These are phyloP conservation scores for Geosmithia morbida DNA, from an alignment of 2,329 filamentous ascomycete genomes.

Conservation along the genomic window DNA sequence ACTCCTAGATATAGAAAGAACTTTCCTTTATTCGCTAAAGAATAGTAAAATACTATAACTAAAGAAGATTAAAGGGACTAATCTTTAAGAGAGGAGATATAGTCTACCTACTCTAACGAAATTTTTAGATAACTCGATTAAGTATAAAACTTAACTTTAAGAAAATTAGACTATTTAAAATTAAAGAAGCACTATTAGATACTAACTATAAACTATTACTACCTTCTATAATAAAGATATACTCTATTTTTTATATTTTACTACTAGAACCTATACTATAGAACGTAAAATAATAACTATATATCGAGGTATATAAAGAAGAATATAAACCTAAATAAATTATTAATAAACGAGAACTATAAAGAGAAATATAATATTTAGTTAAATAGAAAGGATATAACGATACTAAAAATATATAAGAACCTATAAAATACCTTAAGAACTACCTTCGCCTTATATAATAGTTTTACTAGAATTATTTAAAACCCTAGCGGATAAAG, in stretches of 20 bases:
- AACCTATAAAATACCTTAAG: no score
- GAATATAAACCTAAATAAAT: conserved; percentile 6
- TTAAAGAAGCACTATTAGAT: conserved; percentile 5
- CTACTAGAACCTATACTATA: no score
- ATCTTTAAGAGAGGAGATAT: no score
- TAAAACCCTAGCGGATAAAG: background rate
- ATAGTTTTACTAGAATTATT: conserved; percentile 1
- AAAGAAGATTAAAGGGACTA: no score
- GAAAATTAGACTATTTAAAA: conserved; percentile 7
- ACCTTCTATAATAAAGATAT: conserved; percentile 3
- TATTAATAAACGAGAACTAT: conserved; percentile 3
- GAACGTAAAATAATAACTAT: conserved; percentile 2
- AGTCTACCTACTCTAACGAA: no score
- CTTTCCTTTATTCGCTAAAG: no score
- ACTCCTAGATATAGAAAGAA: no score
- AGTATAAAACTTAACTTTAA: conserved; percentile 6
- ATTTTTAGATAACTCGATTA: conserved; percentile 4
- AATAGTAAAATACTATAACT: no score
- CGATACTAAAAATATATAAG: no score
- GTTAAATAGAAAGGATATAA: no score
- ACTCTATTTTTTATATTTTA: conserved; percentile 9
- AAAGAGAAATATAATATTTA: no score
- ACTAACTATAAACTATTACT: conserved; percentile 7
- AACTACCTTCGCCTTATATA: conserved; percentile 1
- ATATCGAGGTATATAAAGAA: conserved; percentile 3